phyloP scores from a whole-genome alignment of 73 alveolate species.

The Stentor roeselii region DNA sequence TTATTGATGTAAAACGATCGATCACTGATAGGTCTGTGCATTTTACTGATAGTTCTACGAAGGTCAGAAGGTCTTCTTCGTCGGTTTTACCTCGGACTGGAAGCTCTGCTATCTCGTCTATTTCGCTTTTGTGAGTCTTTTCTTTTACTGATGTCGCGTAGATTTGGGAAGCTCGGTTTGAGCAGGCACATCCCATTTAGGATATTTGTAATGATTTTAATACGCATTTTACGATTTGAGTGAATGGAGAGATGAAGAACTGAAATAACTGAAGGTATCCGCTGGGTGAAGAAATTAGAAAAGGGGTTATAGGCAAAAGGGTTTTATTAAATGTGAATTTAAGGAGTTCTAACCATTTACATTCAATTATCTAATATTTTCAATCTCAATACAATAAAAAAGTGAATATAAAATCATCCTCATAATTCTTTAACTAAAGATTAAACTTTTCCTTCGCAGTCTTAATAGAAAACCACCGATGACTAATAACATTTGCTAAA shows the following conservation, averaged over 20 bases:
- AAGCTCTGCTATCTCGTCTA: slow-evolving; percentile 14
- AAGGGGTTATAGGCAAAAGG: too few relatives aligned
- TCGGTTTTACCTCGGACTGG: slow-evolving; percentile 17
- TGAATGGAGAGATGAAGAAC: too few relatives aligned
- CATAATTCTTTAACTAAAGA: not conserved
- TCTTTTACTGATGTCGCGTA: not conserved
- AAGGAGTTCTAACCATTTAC: too few relatives aligned
- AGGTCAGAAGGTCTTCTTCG: slow-evolving; percentile 35
- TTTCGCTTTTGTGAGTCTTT: not conserved
- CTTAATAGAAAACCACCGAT: slow-evolving; percentile 11
- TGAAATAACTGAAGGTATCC: too few relatives aligned
- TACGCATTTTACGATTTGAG: too few relatives aligned
- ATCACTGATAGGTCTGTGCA: slow-evolving; percentile 68
- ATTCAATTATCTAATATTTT: too few relatives aligned
- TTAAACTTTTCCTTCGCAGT: not conserved
- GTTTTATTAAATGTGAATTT: too few relatives aligned
- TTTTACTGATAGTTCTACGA: slow-evolving; percentile 42
- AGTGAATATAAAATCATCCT: too few relatives aligned
- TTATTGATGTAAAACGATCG: slow-evolving; percentile 62
- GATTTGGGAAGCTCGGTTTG: not conserved
- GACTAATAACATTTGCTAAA: not conserved
- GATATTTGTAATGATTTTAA: too few relatives aligned
- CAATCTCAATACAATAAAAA: too few relatives aligned
- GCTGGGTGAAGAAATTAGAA: too few relatives aligned
- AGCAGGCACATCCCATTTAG: slow-evolving; percentile 1